A percentile compares a stretch with the other conserved stretches of the same genome.
These are phyloP conservation scores for Pinus tabuliformis DNA, from an alignment of 75 land plant species.

Conservation along the genomic window DNA sequence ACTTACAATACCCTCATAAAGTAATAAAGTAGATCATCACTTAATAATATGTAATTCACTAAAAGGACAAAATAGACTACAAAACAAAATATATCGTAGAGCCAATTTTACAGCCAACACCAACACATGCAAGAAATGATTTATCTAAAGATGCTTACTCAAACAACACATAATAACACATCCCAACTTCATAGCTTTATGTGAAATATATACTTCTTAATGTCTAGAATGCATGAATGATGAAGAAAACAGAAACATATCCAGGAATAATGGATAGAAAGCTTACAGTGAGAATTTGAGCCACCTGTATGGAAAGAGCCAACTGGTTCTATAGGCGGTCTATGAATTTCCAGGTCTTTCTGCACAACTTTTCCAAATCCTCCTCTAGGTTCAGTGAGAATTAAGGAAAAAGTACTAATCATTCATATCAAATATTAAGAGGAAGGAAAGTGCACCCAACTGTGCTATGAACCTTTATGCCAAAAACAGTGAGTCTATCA, in stretches of 20 bases:
- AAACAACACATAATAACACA: not conserved
- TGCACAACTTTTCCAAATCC: conserved; percentile 98
- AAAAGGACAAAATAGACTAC: no score
- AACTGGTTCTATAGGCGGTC: conserved; percentile 77
- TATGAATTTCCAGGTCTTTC: conserved; percentile 80
- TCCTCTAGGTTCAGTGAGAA: conserved; percentile 74
- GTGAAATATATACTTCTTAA: not conserved
- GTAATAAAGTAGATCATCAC: no score
- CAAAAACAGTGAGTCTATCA: no score
- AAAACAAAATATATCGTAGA: no score
- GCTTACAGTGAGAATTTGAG: conserved; percentile 44
- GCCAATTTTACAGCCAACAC: no score
- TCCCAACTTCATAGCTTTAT: not conserved
- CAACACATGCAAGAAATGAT: not conserved
- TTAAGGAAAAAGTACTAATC: conserved; percentile 22
- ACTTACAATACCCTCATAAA: no score
- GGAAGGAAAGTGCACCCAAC: no score
- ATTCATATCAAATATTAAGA: no score
- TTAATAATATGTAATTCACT: no score
- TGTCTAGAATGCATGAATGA: no score
- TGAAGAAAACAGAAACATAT: no score
- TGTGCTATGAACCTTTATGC: no score
- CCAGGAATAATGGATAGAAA: not conserved
- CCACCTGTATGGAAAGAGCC: conserved; percentile 39
- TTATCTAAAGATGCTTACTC: not conserved